Evolutionary conservation across 345 rosid genomes (phyloP).

Genomic region (Ceriops decandra): DNA sequence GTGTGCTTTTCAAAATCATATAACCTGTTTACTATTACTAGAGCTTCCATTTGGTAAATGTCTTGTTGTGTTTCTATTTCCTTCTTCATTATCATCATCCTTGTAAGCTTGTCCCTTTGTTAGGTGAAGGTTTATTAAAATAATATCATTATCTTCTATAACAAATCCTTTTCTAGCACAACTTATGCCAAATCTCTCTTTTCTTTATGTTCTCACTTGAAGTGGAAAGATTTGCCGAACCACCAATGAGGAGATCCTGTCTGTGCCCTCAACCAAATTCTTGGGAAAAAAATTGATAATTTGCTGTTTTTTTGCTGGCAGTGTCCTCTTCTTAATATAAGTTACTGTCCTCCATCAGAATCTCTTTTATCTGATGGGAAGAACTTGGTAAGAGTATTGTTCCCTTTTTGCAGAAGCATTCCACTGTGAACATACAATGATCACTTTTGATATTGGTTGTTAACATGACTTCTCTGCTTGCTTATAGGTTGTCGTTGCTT

Average conservation of each 20-base stretch:
- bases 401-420: constrained; percentile 9
- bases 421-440: constrained; percentile 12
- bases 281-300: no score
- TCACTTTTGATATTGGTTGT: constrained; percentile 15
- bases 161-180: background rate
- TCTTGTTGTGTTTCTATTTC: background rate
- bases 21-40: background rate
- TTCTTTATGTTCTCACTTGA: constrained; percentile 5
- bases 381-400: constrained; percentile 54
- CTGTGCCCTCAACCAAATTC: no score
- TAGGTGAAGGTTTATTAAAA: no score
- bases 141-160: background rate
- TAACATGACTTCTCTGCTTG: constrained; percentile 17
- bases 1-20: no score
- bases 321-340: constrained; percentile 93
- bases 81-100: no score
- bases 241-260: background rate
- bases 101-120: no score
- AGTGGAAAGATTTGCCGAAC: constrained; percentile 17
- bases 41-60: background rate
- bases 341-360: constrained; percentile 92
- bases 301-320: constrained; percentile 28
- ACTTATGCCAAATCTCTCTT: background rate
- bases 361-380: constrained; percentile 51
- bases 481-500: constrained; percentile 61